Evolutionary conservation across 2,329 filamentous ascomycete genomes (phyloP), one percentile per base, ranked within the genome.

Genomic region (Fusarium armeniacum): DNA sequence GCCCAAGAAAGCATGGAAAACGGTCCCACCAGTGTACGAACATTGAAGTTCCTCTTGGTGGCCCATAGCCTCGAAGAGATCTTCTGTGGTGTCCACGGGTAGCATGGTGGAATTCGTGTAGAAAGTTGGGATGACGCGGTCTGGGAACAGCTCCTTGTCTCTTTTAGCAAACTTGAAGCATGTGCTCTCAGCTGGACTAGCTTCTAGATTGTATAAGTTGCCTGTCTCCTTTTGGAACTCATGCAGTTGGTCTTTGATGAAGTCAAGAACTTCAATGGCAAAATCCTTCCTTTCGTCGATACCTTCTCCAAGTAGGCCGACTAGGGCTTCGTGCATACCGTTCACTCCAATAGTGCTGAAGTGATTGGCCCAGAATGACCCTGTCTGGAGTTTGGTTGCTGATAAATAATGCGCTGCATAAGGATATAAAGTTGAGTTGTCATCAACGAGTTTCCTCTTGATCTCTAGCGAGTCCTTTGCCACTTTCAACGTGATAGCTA

Each of bases 31-130:
- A 5, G 72, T 74, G 11, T 74, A 74, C 0, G 72, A 70, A 5
- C 72, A 73, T 4, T 74, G 72, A 3, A 74, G 57, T 0, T 50
- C 70, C 4, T 74, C 72, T 11, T 74, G 72, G 7, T 74, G 70
- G 0, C 15, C 41, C 24, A 74, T 58, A 0, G 68, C 72, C 18
- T 74, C 72, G 11, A 74, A 74, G 1, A 74, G 58, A 20, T 74
- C 72, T 2, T 74, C 72, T 0, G 72, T 74, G 0, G 63, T 69
- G 22, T 72, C 72, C 0, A 74, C 72, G 0, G 72, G 72, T 0
- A 74, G n/a, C 70, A 74, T 72, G 1, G 72, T 74, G 0, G 72
- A 74, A 45, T 74, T 74, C 10, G 72, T 74, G 50, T 74, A 74
- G 35, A 67, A 74, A 0, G 45, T 67, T 0, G 72, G 72, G 10